Percentiles rank a stretch among this genome's conserved stretches.
Evolutionary conservation across 2,329 filamentous ascomycete genomes (phyloP).

Genomic region (Uncinocarpus reesii): DNA sequence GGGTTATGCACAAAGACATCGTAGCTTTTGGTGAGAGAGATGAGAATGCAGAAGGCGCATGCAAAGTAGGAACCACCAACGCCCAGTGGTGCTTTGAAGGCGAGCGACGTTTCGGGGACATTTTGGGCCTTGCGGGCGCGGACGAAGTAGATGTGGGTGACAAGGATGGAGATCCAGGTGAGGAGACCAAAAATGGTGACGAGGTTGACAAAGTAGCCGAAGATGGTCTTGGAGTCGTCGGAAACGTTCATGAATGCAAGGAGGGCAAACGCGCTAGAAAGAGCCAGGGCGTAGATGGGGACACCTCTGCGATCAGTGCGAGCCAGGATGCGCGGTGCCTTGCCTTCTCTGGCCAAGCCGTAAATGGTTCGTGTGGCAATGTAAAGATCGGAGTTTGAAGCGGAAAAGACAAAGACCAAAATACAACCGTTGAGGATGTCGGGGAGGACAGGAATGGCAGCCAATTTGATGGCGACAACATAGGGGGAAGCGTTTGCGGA

Average conservation of each 20-base stretch:
- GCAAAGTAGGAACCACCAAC: slow-evolving; percentile 51
- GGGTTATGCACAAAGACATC: slow-evolving; percentile 48
- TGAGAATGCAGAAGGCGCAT: slow-evolving; percentile 52
- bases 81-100: slow-evolving; percentile 38
- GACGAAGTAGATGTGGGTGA: slow-evolving; percentile 40
- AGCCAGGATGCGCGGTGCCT: slow-evolving; percentile 62
- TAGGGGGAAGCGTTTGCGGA: slow-evolving; percentile 52
- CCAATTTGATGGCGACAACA: slow-evolving; percentile 60
- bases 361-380: slow-evolving; percentile 59
- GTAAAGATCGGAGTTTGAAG: slow-evolving; percentile 56
- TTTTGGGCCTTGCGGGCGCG: slow-evolving; percentile 33
- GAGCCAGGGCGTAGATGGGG: slow-evolving; percentile 35
- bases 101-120: slow-evolving; percentile 28
- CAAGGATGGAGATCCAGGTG: slow-evolving; percentile 39
- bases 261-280: slow-evolving; percentile 34
- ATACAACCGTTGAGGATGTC: slow-evolving; percentile 68
- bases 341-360: slow-evolving; percentile 65
- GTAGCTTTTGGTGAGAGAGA: slow-evolving; percentile 74
- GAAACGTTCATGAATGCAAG: slow-evolving; percentile 39
- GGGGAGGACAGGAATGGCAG: slow-evolving; percentile 56
- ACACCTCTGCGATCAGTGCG: slow-evolving; percentile 51
- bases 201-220: slow-evolving; percentile 39
- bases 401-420: slow-evolving; percentile 59
- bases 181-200: slow-evolving; percentile 37
- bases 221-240: slow-evolving; percentile 31